Evolutionary conservation across 2,329 filamentous ascomycete genomes (phyloP).

Genomic region (Fusarium citri): DNA sequence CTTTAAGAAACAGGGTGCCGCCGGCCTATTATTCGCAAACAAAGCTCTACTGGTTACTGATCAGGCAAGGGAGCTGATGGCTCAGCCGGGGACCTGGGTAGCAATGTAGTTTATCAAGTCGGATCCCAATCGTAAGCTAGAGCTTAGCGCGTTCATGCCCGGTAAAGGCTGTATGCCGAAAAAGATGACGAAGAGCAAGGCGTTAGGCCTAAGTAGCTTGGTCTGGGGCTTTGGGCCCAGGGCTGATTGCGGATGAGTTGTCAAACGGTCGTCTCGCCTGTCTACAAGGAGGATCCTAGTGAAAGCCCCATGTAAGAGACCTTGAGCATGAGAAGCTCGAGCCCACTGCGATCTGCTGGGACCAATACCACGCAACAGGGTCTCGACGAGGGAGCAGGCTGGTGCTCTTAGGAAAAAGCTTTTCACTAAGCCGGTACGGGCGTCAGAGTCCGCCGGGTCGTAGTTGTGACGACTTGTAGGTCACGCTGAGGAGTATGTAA

Average conservation of each 20-base stretch:
- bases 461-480: constrained; percentile 41
- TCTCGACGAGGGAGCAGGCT: constrained; percentile 49
- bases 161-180: constrained; percentile 43
- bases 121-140: constrained; percentile 47
- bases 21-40: constrained; percentile 46
- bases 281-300: constrained; percentile 57
- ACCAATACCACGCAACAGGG: constrained; percentile 56
- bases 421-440: constrained; percentile 40
- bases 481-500: constrained; percentile 39
- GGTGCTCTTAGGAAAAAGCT: constrained; percentile 25
- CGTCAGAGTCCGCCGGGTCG: constrained; percentile 44
- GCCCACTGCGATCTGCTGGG: constrained; percentile 55
- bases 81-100: constrained; percentile 46
- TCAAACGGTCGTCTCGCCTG: constrained; percentile 52
- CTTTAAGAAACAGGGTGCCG: constrained; percentile 45
- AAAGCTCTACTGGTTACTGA: constrained; percentile 44
- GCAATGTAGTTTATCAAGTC: constrained; percentile 48
- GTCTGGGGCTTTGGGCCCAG: constrained; percentile 47
- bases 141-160: constrained; percentile 48
- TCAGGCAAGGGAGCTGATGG: constrained; percentile 48
- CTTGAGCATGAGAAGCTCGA: constrained; percentile 56
- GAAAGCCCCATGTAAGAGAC: constrained; percentile 51
- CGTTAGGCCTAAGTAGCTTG: constrained; percentile 45
- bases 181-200: constrained; percentile 47
- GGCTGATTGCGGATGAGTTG: constrained; percentile 52